Conservation (phyloP, 148 eudicot species). For the Agrostemma githago region DNA sequence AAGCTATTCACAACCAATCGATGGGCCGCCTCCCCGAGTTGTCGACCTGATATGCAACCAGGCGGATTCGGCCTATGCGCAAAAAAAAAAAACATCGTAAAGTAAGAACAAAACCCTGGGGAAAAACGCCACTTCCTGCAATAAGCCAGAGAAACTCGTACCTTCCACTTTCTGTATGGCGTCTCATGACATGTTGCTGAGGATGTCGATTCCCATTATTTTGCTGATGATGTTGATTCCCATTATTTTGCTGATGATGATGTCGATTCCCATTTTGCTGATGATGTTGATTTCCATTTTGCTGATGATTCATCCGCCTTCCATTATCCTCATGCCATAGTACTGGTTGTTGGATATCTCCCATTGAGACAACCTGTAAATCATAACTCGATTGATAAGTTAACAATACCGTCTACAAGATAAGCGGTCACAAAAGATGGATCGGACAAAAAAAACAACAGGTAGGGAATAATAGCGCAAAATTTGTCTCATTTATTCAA, state of each 20-base stretch:
- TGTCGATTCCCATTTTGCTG: neutral
- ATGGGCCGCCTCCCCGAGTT: constrained; percentile 86
- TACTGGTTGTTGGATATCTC: constrained; percentile 65
- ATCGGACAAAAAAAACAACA: too few species aligned
- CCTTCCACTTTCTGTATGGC: constrained; percentile 36
- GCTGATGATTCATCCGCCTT: constrained; percentile 29
- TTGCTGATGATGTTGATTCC: constrained; percentile 7
- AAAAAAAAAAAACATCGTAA: neutral
- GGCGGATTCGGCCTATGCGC: constrained; percentile 43
- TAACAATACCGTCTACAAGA: too few species aligned
- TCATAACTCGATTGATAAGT: too few species aligned
- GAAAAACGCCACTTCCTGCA: neutral
- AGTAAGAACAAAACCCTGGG: neutral
- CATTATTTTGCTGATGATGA: constrained; percentile 2
- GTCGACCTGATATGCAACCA: constrained; percentile 63
- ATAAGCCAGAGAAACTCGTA: constrained; percentile 3
- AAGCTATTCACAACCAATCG: constrained; percentile 78
- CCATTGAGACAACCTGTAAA: constrained; percentile 54
- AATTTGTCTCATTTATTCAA: too few species aligned
- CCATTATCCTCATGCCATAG: constrained; percentile 92
- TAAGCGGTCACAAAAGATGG: too few species aligned
- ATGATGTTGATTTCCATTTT: constrained; percentile 20
- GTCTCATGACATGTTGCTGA: constrained; percentile 8
- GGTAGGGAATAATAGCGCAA: too few species aligned
- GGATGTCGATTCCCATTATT: constrained; percentile 12